Evolutionary conservation across 176 grass and related monocot genomes (phyloP).

Genomic region (maize (Zea mays)): Zm-B73-REFERENCE-NAM-5.0 NC_050102.1:175882001-175882500

Average conservation of each 20-base stretch:
- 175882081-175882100: constrained; percentile 4
- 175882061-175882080: not conserved
- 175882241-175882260: constrained; percentile 35
- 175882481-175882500: not conserved
- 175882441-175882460: not conserved
- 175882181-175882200: not conserved
- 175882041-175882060: not conserved
- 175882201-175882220: not conserved
- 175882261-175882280: not conserved
- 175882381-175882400: not conserved
- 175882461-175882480: constrained; percentile 18
- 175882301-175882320: constrained; percentile 31
- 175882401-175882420: not conserved
- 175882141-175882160: no score
- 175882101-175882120: no score
- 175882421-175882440: constrained; percentile 8
- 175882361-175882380: not conserved
- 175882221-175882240: not conserved
- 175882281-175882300: constrained; percentile 14
- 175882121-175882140: no score
- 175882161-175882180: no score
- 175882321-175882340: constrained; percentile 10
- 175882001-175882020: not conserved
- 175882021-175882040: constrained; percentile 2
- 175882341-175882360: not conserved